Evolutionary conservation across 306 rosid genomes (phyloP), one percentile per base, ranked within the genome.

Genomic region (Fagus crenata): DNA sequence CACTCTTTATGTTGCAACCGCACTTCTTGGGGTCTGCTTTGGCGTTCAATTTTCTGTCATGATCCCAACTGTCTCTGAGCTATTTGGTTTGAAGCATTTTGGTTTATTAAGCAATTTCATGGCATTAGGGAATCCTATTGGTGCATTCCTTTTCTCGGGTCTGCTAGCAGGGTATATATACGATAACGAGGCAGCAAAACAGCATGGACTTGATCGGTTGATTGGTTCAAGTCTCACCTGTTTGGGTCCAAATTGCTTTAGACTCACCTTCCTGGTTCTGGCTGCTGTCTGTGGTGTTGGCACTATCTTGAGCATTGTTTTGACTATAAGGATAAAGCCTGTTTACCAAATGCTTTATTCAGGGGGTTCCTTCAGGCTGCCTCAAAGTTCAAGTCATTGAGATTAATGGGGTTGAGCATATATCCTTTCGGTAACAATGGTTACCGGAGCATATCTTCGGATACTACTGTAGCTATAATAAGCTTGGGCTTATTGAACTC

Each of bases 31-130:
- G 9, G 77, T 83, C 84, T 90, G 97, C 92, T 92, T 83, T 3
- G 97, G 97, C 31, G 89, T 83, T 17, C 97, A 92, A 74, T 80
- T 92, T 32, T 89, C 97, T 0, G 56, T 86, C 67, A 82, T 92
- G 96, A 84, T 92, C 75, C 96, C 97, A 5, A 90, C 97, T 1
- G 97, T 92, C 69, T 92, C 97, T 1, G 97, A 92, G 81, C 89
- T 92, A 59, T 92, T 92, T 63, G 97, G 97, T 5, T 64, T 92
- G 82, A 84, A 78, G 82, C 82, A 92, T 82, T 92, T 92, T 7
- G 97, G 97, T 12, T 11, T 90, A 67, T 69, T 92, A 33, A 81
- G 60, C 86, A 92, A 87, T 73, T 86, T 90, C 82, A 86, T 90
- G 90, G 42, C 81, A 0, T 49, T 92, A 74, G 96, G 91, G 67